Evolutionary conservation across 2,329 filamentous ascomycete genomes (phyloP), one percentile per base, ranked within the genome.

Genomic region (Gliomastix tumulicola): DNA sequence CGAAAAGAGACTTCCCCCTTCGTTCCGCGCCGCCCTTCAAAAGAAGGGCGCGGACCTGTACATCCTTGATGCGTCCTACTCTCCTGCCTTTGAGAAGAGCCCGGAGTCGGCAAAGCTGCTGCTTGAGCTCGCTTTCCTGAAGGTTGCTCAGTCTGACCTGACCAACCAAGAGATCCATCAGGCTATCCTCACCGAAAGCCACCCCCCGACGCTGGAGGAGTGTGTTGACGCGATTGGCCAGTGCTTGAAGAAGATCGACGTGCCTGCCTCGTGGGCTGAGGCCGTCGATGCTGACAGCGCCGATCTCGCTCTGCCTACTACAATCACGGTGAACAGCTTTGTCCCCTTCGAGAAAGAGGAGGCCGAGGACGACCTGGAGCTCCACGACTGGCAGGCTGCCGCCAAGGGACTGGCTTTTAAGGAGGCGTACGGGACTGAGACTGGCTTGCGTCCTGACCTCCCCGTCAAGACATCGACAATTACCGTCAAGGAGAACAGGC

Each of bases 331-430:
- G 46, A 96, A 84, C 68, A 92, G 87, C 69, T 97, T 98, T 55
- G 75, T 76, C 35, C 62, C 79, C 3, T 94, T 88, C 55, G 74
- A 86, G 47, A 94, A 90, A 64, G 67, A 74, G 30, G 86, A 94
- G 51, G 48, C 62, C 0, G 88, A 94, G 59, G 70, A 81, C 18
- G 71, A 74, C 4, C 62, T 81, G 4, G 54, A 62, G 46, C 74
- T 94, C 41, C 76, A 76, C 49, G 75, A 83, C 59, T 95, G 89
- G 87, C 76, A 89, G 62, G 73, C 81, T 32, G 86, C 82, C 35
- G 92, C 90, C 42, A 92, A 94, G 69, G 85, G 82, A 33, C 71
- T 98, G 40, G 77, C 77, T 5, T 98, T 98, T 76, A 95, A 94
- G 70, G 92, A 98, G 63, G 90, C 88, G 1, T 97, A 88, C 55